Percentiles rank a stretch among this genome's conserved stretches.
Conservation (phyloP, 257 asterid species). For the Jasminum sambac region DNA sequence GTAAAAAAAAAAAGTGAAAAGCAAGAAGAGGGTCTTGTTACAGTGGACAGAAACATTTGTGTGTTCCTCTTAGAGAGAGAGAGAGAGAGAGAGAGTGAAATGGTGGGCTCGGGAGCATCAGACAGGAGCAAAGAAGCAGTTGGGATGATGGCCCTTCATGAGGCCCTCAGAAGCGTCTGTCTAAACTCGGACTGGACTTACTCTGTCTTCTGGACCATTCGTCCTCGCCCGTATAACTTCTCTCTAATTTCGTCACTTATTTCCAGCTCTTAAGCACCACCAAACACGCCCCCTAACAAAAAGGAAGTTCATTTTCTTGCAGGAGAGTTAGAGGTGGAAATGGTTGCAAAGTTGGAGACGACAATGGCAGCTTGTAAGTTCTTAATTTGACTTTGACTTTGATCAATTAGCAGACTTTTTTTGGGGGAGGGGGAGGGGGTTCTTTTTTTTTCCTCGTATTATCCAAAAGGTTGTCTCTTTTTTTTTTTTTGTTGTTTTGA, state of each 20-base stretch:
- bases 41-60: too few relatives aligned
- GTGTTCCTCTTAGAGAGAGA: constrained; percentile 7
- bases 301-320: constrained; percentile 26
- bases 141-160: constrained; percentile 99
- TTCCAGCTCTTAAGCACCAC: too few relatives aligned
- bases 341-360: constrained; percentile 99
- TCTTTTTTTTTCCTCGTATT: not conserved
- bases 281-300: too few relatives aligned
- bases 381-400: not conserved
- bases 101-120: constrained; percentile 99
- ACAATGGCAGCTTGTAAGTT: constrained; percentile 98
- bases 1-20: constrained; percentile 9
- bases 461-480: constrained; percentile 3
- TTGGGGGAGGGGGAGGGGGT: not conserved
- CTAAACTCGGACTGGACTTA: constrained; percentile 98
- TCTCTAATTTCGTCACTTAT: not conserved
- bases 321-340: constrained; percentile 96
- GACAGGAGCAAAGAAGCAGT: constrained; percentile 99
- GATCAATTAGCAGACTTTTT: too few relatives aligned
- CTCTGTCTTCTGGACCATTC: constrained; percentile 99
- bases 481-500: not conserved
- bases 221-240: constrained; percentile 82
- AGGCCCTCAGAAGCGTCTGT: constrained; percentile 94
- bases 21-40: constrained; percentile 7
- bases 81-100: constrained; percentile 38